Evolutionary conservation across 116 monocot species (phyloP).

Genomic region (Phalaenopsis hybrid): DNA sequence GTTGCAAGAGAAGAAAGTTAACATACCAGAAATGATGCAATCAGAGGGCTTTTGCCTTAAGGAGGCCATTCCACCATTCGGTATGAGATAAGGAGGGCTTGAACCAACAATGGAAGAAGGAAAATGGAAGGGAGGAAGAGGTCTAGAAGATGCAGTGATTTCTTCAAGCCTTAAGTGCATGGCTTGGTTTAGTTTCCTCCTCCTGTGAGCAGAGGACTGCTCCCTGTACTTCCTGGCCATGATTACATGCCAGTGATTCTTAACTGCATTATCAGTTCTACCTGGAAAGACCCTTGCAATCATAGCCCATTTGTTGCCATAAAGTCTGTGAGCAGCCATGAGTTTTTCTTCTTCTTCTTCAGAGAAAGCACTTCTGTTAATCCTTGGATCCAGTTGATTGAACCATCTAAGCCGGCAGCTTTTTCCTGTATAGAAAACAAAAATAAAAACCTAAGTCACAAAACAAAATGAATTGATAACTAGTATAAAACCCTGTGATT

Average conservation of each 20-base stretch:
- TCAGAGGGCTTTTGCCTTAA: background rate
- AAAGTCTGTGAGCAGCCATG: slow-evolving; percentile 71
- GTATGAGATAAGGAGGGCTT: background rate
- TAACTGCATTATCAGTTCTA: slow-evolving; percentile 81
- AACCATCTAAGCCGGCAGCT: slow-evolving; percentile 90
- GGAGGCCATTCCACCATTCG: slow-evolving; percentile 6
- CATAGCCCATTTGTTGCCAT: slow-evolving; percentile 93
- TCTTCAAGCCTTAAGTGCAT: slow-evolving; percentile 23
- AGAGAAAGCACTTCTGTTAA: slow-evolving; percentile 67
- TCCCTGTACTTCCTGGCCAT: slow-evolving; percentile 90
- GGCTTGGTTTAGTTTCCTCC: slow-evolving; percentile 60
- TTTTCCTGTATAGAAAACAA: slow-evolving; percentile 44
- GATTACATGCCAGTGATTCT: slow-evolving; percentile 93
- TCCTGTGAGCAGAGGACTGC: slow-evolving; percentile 61
- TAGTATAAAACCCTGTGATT: too few species aligned
- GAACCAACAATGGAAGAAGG: slow-evolving; percentile 9
- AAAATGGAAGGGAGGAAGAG: slow-evolving; percentile 10
- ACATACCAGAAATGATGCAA: slow-evolving; percentile 6
- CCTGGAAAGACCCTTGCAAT: slow-evolving; percentile 86
- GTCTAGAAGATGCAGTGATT: background rate
- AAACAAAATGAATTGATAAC: background rate
- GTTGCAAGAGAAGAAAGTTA: background rate
- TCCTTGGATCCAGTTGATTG: slow-evolving; percentile 84
- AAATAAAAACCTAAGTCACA: slow-evolving; percentile 4
- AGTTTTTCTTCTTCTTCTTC: slow-evolving; percentile 87